Base-by-base conservation (phyloP, 352 stramenopile genomes). In the Phytophthora macrochlamydospora region DNA sequence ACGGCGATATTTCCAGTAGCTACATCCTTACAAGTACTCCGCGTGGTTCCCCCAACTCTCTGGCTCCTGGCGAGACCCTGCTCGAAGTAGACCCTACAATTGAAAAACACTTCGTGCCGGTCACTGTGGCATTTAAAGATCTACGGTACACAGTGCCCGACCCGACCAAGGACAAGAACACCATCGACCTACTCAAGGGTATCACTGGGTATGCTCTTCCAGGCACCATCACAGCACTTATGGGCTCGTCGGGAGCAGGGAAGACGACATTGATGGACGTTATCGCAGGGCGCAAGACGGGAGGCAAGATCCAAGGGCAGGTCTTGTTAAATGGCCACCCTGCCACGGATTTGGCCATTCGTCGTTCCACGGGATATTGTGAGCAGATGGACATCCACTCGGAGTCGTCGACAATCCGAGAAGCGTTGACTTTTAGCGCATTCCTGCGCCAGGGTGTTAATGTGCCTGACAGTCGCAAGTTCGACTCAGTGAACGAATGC, bases 361-460 rank as follows among this genome's bases (percentile, higher is more conserved):
- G 35, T 11, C 35, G 35, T 11, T 40, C 35, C 40, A 85, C 76
- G 7, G 76, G 74, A 0, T 85, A 85, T 57, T 85, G 76, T 30
- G 76, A 85, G 55, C 91, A 97, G 66, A 93, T 97, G 71, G 91
- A 98, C 61, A 90, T 90, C 42, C 82, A 98, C 43, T 85, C 88
- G 35, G 35, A 40, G 35, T 40, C 35, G 35, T 40, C 35, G 6
- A 40, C 35, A 40, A 40, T 40, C 35, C 35, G 35, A 11, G 35
- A 40, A 11, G 35, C 35, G 35, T 1, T 40, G 35, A 40, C 35
- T 6, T 40, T 40, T 11, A 40, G 35, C 9, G 35, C 35, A 11
- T 40, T 40, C 35, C 35, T 40, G 35, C 35, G 35, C 35, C 35
- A 40, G 35, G 35, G 35, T 11, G 35, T 40, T 11, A 40, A 40